Evolutionary conservation across 257 asterid genomes (phyloP).

Genomic region (Solanum arcanum): DNA sequence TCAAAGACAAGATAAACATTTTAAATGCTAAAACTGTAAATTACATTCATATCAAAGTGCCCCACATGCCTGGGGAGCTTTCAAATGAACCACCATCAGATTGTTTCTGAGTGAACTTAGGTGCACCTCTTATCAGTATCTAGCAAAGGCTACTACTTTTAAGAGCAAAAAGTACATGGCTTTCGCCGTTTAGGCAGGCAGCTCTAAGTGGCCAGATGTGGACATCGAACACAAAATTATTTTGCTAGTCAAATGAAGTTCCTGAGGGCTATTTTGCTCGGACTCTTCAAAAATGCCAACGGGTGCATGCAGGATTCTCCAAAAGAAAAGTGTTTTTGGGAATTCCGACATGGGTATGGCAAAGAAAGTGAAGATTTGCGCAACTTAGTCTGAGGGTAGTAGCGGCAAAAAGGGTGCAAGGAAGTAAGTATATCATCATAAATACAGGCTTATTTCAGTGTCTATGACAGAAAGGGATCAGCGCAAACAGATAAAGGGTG

Average conservation of each 20-base stretch:
- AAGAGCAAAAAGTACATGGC: neutral
- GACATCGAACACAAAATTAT: neutral
- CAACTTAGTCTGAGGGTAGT: neutral
- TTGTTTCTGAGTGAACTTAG: neutral
- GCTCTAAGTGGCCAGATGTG: neutral
- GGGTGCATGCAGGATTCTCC: neutral
- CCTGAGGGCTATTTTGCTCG: neutral
- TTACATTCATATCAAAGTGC: neutral
- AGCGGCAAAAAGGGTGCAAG: neutral
- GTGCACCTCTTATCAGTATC: neutral
- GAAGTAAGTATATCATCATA: neutral
- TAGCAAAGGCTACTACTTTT: neutral
- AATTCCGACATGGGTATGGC: neutral
- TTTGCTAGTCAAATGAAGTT: neutral
- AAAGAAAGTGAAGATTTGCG: neutral
- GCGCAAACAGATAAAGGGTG: neutral
- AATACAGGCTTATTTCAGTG: neutral
- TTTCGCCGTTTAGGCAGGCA: neutral
- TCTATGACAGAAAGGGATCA: neutral
- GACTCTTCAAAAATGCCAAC: neutral
- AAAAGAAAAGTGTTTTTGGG: neutral
- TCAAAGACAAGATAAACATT: neutral
- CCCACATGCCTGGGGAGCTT: neutral
- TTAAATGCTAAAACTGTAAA: neutral
- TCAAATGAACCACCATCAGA: neutral